Percentiles rank a stretch among this genome's conserved stretches.
Evolutionary conservation across 371 early-diverging fungal species (phyloP).

Genomic region (Syncephalastrum monosporum): DNA sequence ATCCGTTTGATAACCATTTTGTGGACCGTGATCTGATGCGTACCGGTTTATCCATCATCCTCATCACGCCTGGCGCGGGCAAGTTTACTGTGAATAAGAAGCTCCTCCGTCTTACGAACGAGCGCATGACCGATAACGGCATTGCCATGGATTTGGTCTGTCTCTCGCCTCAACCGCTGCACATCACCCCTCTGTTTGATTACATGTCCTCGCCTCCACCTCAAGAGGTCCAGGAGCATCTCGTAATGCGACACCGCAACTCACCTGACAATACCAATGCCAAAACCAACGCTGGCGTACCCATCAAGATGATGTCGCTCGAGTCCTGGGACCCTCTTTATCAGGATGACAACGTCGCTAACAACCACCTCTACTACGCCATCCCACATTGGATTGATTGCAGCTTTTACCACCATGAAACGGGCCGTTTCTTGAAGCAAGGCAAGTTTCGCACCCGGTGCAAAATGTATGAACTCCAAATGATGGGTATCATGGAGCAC

Average conservation of each 20-base stretch:
- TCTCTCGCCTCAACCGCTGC: conserved; percentile 84
- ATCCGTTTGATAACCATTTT: conserved; percentile 91
- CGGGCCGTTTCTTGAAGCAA: conserved; percentile 45
- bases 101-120: conserved; percentile 86
- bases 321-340: conserved; percentile 61
- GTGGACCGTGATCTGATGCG: conserved; percentile 91
- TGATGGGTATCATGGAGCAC: conserved; percentile 78
- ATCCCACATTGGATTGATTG: conserved; percentile 94
- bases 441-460: conserved; percentile 69
- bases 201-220: conserved; percentile 56
- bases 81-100: conserved; percentile 83
- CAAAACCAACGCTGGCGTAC: conserved; percentile 13
- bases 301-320: conserved; percentile 22
- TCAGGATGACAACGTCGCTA: conserved; percentile 36
- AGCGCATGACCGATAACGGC: conserved; percentile 93
- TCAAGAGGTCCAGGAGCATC: conserved; percentile 15
- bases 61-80: conserved; percentile 90
- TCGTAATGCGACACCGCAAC: conserved; percentile 7
- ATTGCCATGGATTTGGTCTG: conserved; percentile 93
- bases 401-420: conserved; percentile 78
- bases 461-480: conserved; percentile 83
- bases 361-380: conserved; percentile 61
- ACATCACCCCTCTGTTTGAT: conserved; percentile 87
- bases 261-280: conserved; percentile 6
- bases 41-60: conserved; percentile 90